phyloP scores from a whole-genome alignment of 768 basidiomycete species.

The Psilocybe tampanensis region DNA sequence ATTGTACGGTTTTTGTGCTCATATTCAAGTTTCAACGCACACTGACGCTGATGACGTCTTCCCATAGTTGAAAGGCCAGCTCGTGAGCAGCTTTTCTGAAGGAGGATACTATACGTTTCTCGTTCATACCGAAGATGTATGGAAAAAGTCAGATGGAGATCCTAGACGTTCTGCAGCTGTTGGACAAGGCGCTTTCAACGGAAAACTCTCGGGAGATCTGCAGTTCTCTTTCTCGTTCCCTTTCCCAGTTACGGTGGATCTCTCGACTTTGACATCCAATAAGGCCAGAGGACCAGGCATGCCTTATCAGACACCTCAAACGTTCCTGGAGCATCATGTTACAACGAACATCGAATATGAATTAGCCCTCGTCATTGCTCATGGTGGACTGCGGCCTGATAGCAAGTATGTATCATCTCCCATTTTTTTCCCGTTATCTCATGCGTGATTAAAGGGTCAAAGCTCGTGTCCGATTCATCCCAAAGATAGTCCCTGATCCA shows the following conservation, averaged over 20 bases:
- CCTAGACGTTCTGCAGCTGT: not conserved
- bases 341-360: slow-evolving; percentile 14
- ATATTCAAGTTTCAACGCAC: too few species aligned
- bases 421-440: not conserved
- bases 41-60: too few species aligned
- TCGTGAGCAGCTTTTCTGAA: slow-evolving; percentile 9
- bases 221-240: slow-evolving; percentile 16
- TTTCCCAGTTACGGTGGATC: slow-evolving; percentile 14
- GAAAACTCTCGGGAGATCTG: slow-evolving; percentile 10
- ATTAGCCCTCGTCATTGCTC: slow-evolving; percentile 9
- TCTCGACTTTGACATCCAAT: not conserved
- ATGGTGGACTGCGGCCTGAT: slow-evolving; percentile 11
- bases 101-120: slow-evolving; percentile 12
- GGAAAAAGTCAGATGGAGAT: slow-evolving; percentile 3
- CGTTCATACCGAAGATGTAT: slow-evolving; percentile 8
- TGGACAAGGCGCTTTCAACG: not conserved
- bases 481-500: slow-evolving; percentile 7
- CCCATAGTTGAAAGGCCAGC: slow-evolving; percentile 10
- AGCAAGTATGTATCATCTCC: slow-evolving; percentile 6
- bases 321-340: slow-evolving; percentile 12
- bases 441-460: slow-evolving; percentile 9
- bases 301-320: slow-evolving; percentile 13
- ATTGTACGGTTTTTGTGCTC: slow-evolving; percentile 33
- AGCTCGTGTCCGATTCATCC: slow-evolving; percentile 10
- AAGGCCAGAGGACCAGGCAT: not conserved